Evolutionary conservation across 1,139 yeast genomes (phyloP), one percentile per base, ranked within the genome.

Genomic region (Pichia sp.): DNA sequence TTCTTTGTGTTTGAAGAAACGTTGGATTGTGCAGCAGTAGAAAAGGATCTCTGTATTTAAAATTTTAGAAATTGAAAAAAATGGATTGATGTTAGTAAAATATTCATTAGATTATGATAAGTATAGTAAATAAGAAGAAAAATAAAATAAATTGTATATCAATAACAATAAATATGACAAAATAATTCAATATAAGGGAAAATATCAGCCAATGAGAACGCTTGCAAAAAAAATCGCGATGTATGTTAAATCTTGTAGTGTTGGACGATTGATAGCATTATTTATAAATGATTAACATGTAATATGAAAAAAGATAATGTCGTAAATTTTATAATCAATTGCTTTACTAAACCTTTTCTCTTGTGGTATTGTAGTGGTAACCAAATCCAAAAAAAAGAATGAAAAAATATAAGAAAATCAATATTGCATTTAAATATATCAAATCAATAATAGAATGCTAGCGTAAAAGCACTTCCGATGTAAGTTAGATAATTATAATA

Each of bases 1-100:
- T 73, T 81, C 61, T 75, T 79, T 56, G 76, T 66, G 62, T 71
- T 56, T 47, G 78, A 70, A 54, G 71, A 56, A 52, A 67, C 66
- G 51, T 65, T 65, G 45, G 60, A 53, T 43, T 55, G 46, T 42
- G 54, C 54, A 37, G 63, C 56, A 34, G 65, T 58, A 25, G 65
- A 57, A 50, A 59, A 60, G 35, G 60, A 54, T 58, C 56, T 60
- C 62, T 58, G 41, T 45, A 36, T 16, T 16, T 16, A 16, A 16
- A 16, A 16, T 16, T 16, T 16, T 16, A 16, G 16, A 16, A 16
- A 16, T 8, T 35, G 41, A 41, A 37, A 33, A 11, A 33, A 32
- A 29, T 7, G 12, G 22, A 30, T 6, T 24, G 3, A 22, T 5
- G 11, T 6, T 11, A 11, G 29, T 20, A 16, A 22, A n/a, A 40